Base-by-base conservation (phyloP, 768 basidiomycete species). In the Leccinum longicurvipes region DNA sequence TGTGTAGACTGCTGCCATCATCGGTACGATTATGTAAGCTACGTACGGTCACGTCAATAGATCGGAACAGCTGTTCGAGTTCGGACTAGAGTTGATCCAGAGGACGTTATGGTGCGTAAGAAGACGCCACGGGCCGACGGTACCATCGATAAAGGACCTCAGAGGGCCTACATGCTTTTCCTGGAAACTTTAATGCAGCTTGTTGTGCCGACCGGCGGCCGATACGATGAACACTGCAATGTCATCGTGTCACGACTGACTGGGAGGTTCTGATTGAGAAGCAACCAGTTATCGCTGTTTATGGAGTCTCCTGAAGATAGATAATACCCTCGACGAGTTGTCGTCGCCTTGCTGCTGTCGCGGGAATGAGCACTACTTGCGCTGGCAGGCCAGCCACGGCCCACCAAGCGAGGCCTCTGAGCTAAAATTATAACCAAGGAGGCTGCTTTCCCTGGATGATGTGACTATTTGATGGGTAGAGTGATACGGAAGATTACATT, bases 331-430 rank as follows among this genome's bases (percentile, higher is more conserved):
- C 7, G 80, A 85, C 6, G 91, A 96, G 60, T 91, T 90, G 79
- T 14, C 85, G 89, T 64, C 79, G 95, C 41, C 77, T 99, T 19
- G 96, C 95, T 3, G 93, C 89, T 45, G 89, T 95, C 53, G 97
- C 97, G 24, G 96, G 97, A 8, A 99, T 96, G 6, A 93, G 91
- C 64, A 98, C 95, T 98, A 98, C 73, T 80, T 98, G 47, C n/a
- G 89, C 95, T n/a, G n/a, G 1, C 93, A 93, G 77, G 89, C 87
- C 51, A 25, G 71, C 62, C 14, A n/a, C n/a, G n/a, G n/a, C n/a
- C 31, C 17, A 31, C 47, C 60, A 36, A 61, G 28, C 14, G 36
- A 50, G 3, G 23, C 27, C 17, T 15, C 46, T 29, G 62, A 60
- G 11, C 34, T 52, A 29, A 60, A 17, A 42, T 19, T 21, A 5